Conservation (phyloP, 805 yeast species). For the Yarrowia hollandica region DNA sequence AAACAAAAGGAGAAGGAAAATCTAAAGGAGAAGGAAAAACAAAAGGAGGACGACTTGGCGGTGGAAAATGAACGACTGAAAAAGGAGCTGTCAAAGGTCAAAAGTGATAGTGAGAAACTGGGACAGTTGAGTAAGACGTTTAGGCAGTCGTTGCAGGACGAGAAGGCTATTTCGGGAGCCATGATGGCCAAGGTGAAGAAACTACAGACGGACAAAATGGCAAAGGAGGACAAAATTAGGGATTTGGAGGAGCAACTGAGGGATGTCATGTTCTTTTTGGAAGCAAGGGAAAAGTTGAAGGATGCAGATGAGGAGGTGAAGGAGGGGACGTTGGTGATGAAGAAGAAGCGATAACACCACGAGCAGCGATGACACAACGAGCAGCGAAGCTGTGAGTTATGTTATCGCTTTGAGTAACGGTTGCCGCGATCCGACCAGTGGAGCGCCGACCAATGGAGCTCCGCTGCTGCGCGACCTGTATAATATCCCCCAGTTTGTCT, state of each 20-base stretch:
- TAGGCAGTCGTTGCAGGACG: slow-evolving; percentile 48
- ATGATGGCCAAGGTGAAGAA: slow-evolving; percentile 46
- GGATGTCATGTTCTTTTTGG: slow-evolving; percentile 79
- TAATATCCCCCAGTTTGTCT: too few species aligned
- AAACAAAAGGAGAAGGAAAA: background rate
- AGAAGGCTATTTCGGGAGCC: slow-evolving; percentile 48
- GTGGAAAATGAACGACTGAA: background rate
- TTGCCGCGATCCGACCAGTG: too few species aligned
- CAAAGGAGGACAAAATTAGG: slow-evolving; percentile 31
- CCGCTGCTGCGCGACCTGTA: too few species aligned
- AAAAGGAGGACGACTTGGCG: background rate
- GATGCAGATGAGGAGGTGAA: slow-evolving; percentile 69
- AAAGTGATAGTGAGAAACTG: slow-evolving; percentile 32
- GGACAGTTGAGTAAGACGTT: slow-evolving; percentile 38
- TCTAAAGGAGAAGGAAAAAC: background rate
- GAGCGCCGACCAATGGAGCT: too few species aligned
- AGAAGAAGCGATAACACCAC: too few species aligned
- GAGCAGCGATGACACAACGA: too few species aligned
- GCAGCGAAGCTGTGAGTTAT: too few species aligned
- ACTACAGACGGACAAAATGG: slow-evolving; percentile 38
- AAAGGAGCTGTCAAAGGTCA: background rate
- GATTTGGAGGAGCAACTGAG: slow-evolving; percentile 44
- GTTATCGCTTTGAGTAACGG: too few species aligned
- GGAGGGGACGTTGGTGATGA: slow-evolving; percentile 53
- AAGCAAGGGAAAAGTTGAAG: slow-evolving; percentile 68